Evolutionary conservation across 2,329 filamentous ascomycete genomes (phyloP).

Genomic region (Microcera coccophila): DNA sequence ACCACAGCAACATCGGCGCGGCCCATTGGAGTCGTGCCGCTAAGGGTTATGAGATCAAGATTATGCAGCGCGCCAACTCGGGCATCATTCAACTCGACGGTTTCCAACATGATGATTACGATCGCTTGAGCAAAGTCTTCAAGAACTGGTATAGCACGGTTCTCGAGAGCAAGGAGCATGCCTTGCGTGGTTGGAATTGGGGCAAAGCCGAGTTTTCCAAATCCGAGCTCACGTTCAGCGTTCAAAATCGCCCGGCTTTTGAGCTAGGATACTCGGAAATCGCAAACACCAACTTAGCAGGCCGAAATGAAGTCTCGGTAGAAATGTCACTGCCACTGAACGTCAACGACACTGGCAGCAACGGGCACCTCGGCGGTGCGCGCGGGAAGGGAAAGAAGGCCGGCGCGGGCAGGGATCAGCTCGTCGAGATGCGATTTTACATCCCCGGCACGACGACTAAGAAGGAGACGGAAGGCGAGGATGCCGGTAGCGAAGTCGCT

Average conservation of each 20-base stretch:
- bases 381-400: slow-evolving; percentile 80
- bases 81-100: slow-evolving; percentile 92
- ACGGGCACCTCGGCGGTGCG: slow-evolving; percentile 69
- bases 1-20: slow-evolving; percentile 75
- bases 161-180: slow-evolving; percentile 89
- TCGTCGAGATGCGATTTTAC: slow-evolving; percentile 99
- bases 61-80: slow-evolving; percentile 70
- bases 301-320: slow-evolving; percentile 95
- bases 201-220: slow-evolving; percentile 97
- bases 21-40: slow-evolving; percentile 95
- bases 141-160: slow-evolving; percentile 97
- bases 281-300: slow-evolving; percentile 93
- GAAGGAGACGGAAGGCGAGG: slow-evolving; percentile 64
- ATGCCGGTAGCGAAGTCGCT: slow-evolving; percentile 58
- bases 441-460: slow-evolving; percentile 87
- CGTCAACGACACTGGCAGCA: slow-evolving; percentile 67
- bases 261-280: slow-evolving; percentile 97
- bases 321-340: slow-evolving; percentile 80
- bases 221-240: slow-evolving; percentile 91
- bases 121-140: slow-evolving; percentile 86
- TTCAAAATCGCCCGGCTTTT: slow-evolving; percentile 93
- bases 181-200: slow-evolving; percentile 97
- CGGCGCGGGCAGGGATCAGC: slow-evolving; percentile 81
- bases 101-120: slow-evolving; percentile 91
- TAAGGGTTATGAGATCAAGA: slow-evolving; percentile 90